Evolutionary conservation across 108 stramenopile species (phyloP), one percentile per base, ranked within the genome.

Genomic region (Nitzschia palea): DNA sequence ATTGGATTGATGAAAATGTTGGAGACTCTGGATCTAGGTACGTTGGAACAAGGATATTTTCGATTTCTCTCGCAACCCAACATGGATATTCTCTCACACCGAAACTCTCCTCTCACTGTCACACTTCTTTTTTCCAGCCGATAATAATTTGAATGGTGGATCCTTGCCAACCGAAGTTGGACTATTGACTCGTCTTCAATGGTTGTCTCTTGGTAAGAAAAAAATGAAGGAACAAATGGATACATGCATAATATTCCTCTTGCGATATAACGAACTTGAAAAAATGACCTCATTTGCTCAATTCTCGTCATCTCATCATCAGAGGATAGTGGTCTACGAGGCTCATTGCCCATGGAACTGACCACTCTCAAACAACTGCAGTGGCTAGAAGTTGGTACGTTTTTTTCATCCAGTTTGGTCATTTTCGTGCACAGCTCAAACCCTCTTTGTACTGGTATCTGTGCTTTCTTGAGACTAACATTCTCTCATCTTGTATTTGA

Each of bases 121-220:
- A 40, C 14, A 14, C 37, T 40, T 40, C 37, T 40, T 40, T 14
- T 40, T 40, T 40, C 8, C 14, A 40, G 47, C 15, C 47, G 15
- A 48, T 20, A 48, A 48, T 20, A 5, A 48, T 48, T 48, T 48
- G 47, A 48, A 48, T 18, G 22, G 47, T 18, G 47, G 47, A n/a
- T 20, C 47, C 4, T 20, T 48, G 18, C 47, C 47, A 20, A 48
- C 47, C 15, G 47, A 48, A 20, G 22, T 48, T 20, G 47, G 9
- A 18, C 47, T 20, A 20, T 18, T 48, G 47, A 18, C n/a, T 4
- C 17, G n/a, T 10, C 47, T 48, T 18, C 47, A 48, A 20, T 48
- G 47, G 47, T 4, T 48, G 17, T 48, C 47, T 48, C 47, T 48
- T 48, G 18, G 47, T 48, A 48, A 48, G 47, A n/a, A n/a, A n/a